Base-by-base conservation (phyloP, 1,284 basidiomycete species). In the Puccinia polysora region DNA sequence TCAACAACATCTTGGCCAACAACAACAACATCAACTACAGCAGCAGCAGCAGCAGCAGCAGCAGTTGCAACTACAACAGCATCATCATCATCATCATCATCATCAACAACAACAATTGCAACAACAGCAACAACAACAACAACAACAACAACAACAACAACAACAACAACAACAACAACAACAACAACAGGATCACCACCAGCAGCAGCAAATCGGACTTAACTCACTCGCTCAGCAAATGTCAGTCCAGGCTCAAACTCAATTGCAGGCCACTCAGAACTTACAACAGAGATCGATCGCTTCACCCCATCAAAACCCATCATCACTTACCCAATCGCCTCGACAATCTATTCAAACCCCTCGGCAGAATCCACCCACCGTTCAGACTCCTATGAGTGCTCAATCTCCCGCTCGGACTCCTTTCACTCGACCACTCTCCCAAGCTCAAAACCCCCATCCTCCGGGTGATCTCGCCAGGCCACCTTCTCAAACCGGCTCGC, bases 401-500 rank as follows among this genome's bases (percentile, higher is more conserved):
- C 68, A 62, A 53, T 71, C 68, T 23, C 68, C 68, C 12, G 68
- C 58, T 34, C 58, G 68, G 30, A 50, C 59, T 20, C 49, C 68
- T 8, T 70, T 70, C n/a, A 15, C 28, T 38, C 56, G 58, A 7
- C 68, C 68, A 1, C 58, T 49, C 40, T 71, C 68, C 8, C 68
- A 63, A 62, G 5, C 47, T 18, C 58, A 62, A 45, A 71, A 62
- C 32, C 47, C 7, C n/a, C 58, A 60, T 12, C 58, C 43, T 23
- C 30, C 34, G 15, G 36, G 8, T 20, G 68, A 71, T 30, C 68
- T 59, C 0, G 36, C 50, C 47, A 47, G 68, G 4, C 59, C 68
- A 5, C 59, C 68, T 32, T 71, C 68, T 20, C 68, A 71, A 38
- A 20, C 68, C 15, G 50, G 47, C 18, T 43, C 20, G 14, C 23